Evolutionary conservation across 2,329 filamentous ascomycete species (phyloP).

Genomic region (Claviceps maximensis): DNA sequence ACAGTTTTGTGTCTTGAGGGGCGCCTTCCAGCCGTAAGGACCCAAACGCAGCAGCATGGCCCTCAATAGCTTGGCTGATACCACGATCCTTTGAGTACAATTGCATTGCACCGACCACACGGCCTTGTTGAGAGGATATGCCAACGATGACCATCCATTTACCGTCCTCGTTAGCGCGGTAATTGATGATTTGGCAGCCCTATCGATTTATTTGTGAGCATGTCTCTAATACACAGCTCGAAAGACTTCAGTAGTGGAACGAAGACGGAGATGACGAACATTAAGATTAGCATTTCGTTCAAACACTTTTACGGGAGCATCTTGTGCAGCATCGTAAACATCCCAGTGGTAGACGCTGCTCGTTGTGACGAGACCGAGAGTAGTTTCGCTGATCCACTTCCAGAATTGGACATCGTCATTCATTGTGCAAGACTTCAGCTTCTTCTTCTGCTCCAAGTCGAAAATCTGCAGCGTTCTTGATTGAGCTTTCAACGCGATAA

Average conservation of each 20-base stretch:
- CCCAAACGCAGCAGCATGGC: constrained; percentile 89
- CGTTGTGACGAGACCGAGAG: constrained; percentile 81
- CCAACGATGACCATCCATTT: constrained; percentile 98
- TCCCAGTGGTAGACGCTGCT: constrained; percentile 95
- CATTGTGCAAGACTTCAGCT: constrained; percentile 94
- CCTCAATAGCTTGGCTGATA: constrained; percentile 96
- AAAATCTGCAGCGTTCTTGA: constrained; percentile 94
- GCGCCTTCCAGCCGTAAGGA: constrained; percentile 81
- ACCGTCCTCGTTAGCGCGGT: constrained; percentile 85
- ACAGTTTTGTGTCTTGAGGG: constrained; percentile 82
- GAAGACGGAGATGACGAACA: constrained; percentile 36
- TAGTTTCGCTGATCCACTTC: constrained; percentile 94
- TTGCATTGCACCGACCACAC: constrained; percentile 93
- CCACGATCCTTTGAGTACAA: constrained; percentile 91
- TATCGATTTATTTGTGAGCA: constrained; percentile 22
- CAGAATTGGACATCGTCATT: constrained; percentile 96
- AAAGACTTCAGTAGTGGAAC: not conserved
- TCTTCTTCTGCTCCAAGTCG: constrained; percentile 82
- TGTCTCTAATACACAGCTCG: not conserved
- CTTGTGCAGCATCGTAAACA: constrained; percentile 73
- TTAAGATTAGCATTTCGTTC: constrained; percentile 84
- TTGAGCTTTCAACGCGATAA: constrained; percentile 94
- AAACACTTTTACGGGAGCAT: constrained; percentile 77
- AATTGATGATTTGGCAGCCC: constrained; percentile 99
- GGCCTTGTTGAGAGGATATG: constrained; percentile 84